Evolutionary conservation across 2,329 filamentous ascomycete genomes (phyloP).

Genomic region (Teratosphaeria destructans): DNA sequence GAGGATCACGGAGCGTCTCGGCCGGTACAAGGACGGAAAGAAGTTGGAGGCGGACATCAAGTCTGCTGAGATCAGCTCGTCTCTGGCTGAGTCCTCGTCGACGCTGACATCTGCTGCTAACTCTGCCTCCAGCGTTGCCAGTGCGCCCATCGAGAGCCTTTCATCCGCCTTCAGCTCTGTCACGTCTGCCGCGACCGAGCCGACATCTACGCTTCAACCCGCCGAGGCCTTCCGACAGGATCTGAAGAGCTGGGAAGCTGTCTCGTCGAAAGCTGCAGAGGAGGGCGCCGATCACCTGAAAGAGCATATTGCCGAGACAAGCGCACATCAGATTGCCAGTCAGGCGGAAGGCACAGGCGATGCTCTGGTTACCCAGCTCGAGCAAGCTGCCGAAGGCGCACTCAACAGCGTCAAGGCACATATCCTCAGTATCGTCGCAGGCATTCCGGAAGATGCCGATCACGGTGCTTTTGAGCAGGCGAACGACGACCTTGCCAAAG

Average conservation of each 20-base stretch:
- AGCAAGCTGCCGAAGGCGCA: slow-evolving; percentile 55
- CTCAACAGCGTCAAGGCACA: slow-evolving; percentile 55
- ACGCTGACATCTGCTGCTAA: slow-evolving; percentile 16
- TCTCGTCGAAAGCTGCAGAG: slow-evolving; percentile 75
- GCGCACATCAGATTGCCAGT: slow-evolving; percentile 56
- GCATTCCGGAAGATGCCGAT: slow-evolving; percentile 49
- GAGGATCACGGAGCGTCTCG: slow-evolving; percentile 82
- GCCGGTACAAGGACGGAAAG: slow-evolving; percentile 58
- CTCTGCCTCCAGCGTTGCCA: slow-evolving; percentile 16
- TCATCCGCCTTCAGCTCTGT: slow-evolving; percentile 14
- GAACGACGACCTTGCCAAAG: slow-evolving; percentile 41
- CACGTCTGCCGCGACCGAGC: slow-evolving; percentile 26
- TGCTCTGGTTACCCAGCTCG: slow-evolving; percentile 56
- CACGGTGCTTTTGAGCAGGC: slow-evolving; percentile 42
- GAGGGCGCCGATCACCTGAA: slow-evolving; percentile 65
- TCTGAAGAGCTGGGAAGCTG: slow-evolving; percentile 74
- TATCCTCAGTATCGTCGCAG: slow-evolving; percentile 47
- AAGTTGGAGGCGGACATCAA: slow-evolving; percentile 51
- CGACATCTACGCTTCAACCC: slow-evolving; percentile 33
- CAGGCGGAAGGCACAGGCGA: slow-evolving; percentile 58
- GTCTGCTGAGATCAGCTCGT: slow-evolving; percentile 36
- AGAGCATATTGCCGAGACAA: slow-evolving; percentile 57
- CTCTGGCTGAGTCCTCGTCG: slow-evolving; percentile 17
- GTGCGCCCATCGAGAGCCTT: slow-evolving; percentile 16
- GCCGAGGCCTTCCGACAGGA: slow-evolving; percentile 61